Base-by-base conservation (phyloP, 805 yeast genomes). In the Candida maesae region DNA sequence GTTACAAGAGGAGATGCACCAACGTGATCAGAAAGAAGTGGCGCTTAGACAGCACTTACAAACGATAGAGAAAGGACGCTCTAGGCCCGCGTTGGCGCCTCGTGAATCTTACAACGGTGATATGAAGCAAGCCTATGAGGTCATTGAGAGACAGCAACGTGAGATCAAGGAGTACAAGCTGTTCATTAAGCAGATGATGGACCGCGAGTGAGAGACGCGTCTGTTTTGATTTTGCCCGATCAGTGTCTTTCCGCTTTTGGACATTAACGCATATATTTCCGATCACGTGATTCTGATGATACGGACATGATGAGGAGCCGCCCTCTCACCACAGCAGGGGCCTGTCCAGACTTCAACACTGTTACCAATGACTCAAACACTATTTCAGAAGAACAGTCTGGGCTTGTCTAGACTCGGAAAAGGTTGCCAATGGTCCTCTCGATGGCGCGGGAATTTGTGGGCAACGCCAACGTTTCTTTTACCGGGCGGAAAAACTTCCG, bases 171-270 rank as follows among this genome's bases (percentile, higher is more conserved):
- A 53, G 35, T 55, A 55, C 38, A 53, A 50, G 30, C 29, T 47
- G 9, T 55, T 55, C 34, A 55, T 55, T 39, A 51, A 46, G 33
- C 52, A 53, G 33, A 35, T 54, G 20, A 51, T 54, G 59, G 54
- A 52, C 11, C 44, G 53, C 16, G 44, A 32, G 31, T 36, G 34
- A 35, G 24, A 17, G 15, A 19, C 28, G 21, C 39, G 27, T 18
- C 16, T 23, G 29, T 39, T 34, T 28, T 19, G 15, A 7, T 30
- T 25, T 35, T 5, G n/a, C 38, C 33, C 4, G 15, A 35, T 31
- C 15, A 38, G 32, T 7, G 17, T 23, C 8, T 34, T 33, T 36
- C 38, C 19, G 4, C 6, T 30, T 36, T 10, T 30, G 24, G 9
- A 4, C 9, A 21, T 38, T 31, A 25, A 5, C 14, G n/a, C n/a